Evolutionary conservation across 1,284 basidiomycete species (phyloP).

Genomic region (Athelia sp.): DNA sequence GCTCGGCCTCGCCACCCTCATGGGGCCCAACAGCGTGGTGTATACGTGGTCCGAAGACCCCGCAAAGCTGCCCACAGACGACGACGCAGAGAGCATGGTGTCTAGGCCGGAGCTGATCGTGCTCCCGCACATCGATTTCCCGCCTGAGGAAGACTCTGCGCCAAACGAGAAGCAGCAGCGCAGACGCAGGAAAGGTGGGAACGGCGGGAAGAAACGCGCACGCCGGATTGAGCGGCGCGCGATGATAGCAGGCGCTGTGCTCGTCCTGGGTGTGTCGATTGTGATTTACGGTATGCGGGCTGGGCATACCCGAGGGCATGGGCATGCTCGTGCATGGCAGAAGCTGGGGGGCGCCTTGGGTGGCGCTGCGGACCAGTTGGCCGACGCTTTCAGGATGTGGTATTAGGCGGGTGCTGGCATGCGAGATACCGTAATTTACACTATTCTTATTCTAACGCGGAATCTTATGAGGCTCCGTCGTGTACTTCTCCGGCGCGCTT

Average conservation of each 20-base stretch:
- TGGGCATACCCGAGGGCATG: conserved; percentile 9
- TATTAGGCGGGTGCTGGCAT: background rate
- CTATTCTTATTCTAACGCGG: no score
- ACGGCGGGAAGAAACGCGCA: conserved; percentile 17
- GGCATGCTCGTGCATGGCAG: conserved; percentile 28
- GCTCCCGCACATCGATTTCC: conserved; percentile 37
- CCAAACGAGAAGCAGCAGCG: conserved; percentile 14
- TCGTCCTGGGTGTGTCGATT: conserved; percentile 64
- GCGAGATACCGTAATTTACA: no score
- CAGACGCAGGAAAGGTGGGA: conserved; percentile 14
- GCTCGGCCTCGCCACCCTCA: conserved; percentile 51
- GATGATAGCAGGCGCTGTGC: conserved; percentile 56
- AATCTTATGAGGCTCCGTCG: no score
- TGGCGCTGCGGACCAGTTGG: conserved; percentile 31
- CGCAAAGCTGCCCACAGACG: conserved; percentile 38
- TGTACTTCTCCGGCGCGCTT: conserved; percentile 20
- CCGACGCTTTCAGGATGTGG: conserved; percentile 9
- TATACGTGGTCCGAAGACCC: conserved; percentile 54
- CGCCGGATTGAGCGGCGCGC: conserved; percentile 29
- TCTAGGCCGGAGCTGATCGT: conserved; percentile 48
- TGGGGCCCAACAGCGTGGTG: conserved; percentile 62
- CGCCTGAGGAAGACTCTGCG: conserved; percentile 9
- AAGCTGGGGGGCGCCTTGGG: conserved; percentile 30
- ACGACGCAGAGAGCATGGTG: conserved; percentile 61
- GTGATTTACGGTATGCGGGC: conserved; percentile 48